A percentile compares a stretch with the other conserved stretches of the same genome.
Conservation (phyloP, 192 early-diverging fungal genomes). For the Backusella mclennaniae region DNA sequence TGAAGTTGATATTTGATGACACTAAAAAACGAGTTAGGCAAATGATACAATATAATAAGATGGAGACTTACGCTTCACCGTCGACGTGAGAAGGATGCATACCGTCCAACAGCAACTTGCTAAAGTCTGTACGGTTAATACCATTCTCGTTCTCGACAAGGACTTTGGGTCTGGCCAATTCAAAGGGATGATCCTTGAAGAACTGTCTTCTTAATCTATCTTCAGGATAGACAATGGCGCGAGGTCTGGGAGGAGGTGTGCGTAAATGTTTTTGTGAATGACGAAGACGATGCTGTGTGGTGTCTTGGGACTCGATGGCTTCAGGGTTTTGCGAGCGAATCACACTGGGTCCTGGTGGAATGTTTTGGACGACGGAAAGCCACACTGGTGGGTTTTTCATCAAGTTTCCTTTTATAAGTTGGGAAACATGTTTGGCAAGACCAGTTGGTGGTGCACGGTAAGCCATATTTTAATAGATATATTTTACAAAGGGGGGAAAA, state of each 20-base stretch:
- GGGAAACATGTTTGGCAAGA: conserved; percentile 50
- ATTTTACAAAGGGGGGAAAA: not conserved
- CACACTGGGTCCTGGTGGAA: conserved; percentile 56
- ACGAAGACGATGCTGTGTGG: conserved; percentile 10
- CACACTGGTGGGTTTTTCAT: conserved; percentile 53
- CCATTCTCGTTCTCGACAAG: conserved; percentile 66
- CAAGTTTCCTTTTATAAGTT: conserved; percentile 50
- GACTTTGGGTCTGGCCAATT: conserved; percentile 68
- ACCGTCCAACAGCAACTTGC: conserved; percentile 48
- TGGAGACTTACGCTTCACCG: conserved; percentile 77
- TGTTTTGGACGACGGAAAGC: conserved; percentile 44
- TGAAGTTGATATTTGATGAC: conserved; percentile 85
- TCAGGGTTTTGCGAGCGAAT: conserved; percentile 41
- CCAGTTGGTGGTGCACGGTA: conserved; percentile 38
- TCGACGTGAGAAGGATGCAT: conserved; percentile 56
- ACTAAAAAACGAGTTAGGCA: conserved; percentile 38
- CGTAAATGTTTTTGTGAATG: conserved; percentile 57
- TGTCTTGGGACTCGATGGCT: conserved; percentile 14
- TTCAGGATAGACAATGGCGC: conserved; percentile 83
- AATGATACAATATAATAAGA: not conserved
- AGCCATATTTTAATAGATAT: conserved; percentile 23
- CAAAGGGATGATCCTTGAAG: conserved; percentile 93
- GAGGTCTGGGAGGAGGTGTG: conserved; percentile 59
- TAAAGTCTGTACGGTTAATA: conserved; percentile 52
- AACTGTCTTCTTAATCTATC: conserved; percentile 84